phyloP scores from a whole-genome alignment of 176 grass and related monocot species.

The Ananas comosus region DNA sequence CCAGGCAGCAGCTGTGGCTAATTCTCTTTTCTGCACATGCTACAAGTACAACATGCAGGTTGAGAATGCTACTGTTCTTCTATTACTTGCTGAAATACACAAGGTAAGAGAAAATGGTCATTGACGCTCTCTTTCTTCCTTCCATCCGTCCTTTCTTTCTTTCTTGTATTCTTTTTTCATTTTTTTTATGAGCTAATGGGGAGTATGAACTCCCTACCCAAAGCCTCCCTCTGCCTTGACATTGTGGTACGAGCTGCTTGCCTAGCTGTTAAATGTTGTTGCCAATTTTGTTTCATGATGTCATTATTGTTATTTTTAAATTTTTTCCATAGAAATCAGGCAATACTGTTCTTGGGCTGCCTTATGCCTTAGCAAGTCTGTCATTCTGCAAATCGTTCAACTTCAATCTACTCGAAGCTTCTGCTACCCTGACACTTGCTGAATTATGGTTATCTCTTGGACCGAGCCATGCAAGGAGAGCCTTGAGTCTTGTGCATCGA shows the following conservation, averaged over 20 bases:
- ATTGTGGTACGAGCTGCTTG: too few species aligned
- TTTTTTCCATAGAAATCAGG: constrained; percentile 51
- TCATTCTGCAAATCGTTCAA: constrained; percentile 95
- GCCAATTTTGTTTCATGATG: not conserved
- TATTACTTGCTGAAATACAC: constrained; percentile 90
- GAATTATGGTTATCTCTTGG: constrained; percentile 82
- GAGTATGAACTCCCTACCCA: too few species aligned
- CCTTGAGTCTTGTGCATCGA: constrained; percentile 53
- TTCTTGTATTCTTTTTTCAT: not conserved
- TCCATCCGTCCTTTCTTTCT: not conserved
- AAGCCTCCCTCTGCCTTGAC: too few species aligned
- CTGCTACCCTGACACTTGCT: constrained; percentile 65
- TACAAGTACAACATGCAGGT: constrained; percentile 95
- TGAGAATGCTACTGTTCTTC: constrained; percentile 91
- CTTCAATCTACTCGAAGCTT: constrained; percentile 83
- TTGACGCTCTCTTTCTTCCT: not conserved
- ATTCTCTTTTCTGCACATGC: constrained; percentile 80
- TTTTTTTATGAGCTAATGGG: not conserved
- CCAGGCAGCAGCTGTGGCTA: constrained; percentile 77
- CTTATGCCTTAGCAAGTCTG: constrained; percentile 76
- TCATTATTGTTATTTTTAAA: not conserved
- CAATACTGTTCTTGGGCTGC: constrained; percentile 58
- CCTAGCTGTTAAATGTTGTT: not conserved
- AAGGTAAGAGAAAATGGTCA: constrained; percentile 37
- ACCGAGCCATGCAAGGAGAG: constrained; percentile 60